Base-by-base conservation (phyloP, 441 rosid species). In the Macaranga tanarius region DNA sequence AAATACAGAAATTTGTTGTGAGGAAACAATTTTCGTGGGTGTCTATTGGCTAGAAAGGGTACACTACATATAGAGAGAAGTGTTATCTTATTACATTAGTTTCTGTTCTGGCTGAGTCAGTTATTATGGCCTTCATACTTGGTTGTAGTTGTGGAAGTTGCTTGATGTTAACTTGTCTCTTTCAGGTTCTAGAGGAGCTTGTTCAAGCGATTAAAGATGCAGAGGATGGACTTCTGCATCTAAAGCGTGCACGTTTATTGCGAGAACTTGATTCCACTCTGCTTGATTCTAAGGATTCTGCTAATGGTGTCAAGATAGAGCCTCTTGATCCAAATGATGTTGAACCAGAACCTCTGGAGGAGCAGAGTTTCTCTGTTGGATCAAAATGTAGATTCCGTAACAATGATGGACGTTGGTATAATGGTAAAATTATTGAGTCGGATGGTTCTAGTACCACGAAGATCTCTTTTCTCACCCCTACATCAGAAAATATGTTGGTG, bases 381-480 rank as follows among this genome's bases (percentile, higher is more conserved):
- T 87, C 93, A n/a, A 80, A 62, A 42, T 73, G 98, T 67, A 87
- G 97, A 60, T 93, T 95, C 69, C 83, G 90, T 19, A 78, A 87
- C 72, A 82, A 60, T 7, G 83, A 95, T 82, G 99, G 98, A 5
- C 97, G 92, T 19, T 93, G 99, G 99, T 95, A 95, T 80, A 83
- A 89, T 76, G 99, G 97, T 80, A 87, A 83, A 62, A 76, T 93
- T 80, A 77, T 91, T 70, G 86, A 80, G 47, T 73, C 87, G 76
- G 87, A 83, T 58, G 86, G 83, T 25, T 83, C 86, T 59, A 79
- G 75, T 75, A 80, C 79, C 60, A 94, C 90, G 2, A 95, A 86
- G 88, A 78, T 93, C 66, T 76, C 92, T 81, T 93, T 93, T 82
- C 95, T 95, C 73, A 80, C 86, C 2, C 99, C 99, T 8, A 93